A percentile compares a stretch with the other conserved stretches of the same genome.
Conservation (phyloP, 2,329 filamentous ascomycete species). For the Cladosporium velox region DNA sequence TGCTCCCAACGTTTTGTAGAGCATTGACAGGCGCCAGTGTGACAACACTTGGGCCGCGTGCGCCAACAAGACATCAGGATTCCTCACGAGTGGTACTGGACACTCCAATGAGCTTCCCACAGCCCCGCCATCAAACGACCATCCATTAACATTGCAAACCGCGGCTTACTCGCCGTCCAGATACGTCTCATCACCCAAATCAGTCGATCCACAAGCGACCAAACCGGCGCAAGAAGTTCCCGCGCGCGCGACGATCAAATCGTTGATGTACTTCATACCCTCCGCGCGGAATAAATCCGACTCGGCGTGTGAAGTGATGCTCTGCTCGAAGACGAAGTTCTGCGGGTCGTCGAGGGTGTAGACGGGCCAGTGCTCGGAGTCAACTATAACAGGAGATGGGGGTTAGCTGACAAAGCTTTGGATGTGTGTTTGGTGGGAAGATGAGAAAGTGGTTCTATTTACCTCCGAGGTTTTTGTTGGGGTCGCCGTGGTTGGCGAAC, state of each 20-base stretch:
- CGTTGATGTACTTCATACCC: conserved; percentile 47
- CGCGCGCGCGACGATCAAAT: conserved; percentile 29
- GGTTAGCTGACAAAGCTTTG: conserved; percentile 26
- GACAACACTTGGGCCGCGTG: no score
- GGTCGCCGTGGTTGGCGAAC: conserved; percentile 52
- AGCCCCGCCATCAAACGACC: no score
- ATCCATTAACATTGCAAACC: no score
- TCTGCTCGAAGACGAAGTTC: conserved; percentile 52
- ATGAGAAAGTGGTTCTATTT: neutral
- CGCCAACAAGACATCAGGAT: no score
- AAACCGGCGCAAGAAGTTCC: conserved; percentile 21
- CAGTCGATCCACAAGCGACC: neutral
- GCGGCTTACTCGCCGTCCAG: neutral
- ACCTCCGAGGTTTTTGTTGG: conserved; percentile 37
- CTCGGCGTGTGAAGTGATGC: conserved; percentile 42
- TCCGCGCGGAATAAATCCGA: conserved; percentile 47
- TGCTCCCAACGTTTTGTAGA: neutral
- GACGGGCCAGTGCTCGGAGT: conserved; percentile 41
- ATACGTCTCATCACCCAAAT: conserved; percentile 11
- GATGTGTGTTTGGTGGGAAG: conserved; percentile 18
- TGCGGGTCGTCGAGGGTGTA: conserved; percentile 41
- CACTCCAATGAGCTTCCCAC: no score
- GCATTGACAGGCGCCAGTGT: no score
- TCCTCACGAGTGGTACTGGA: no score
- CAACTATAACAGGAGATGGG: conserved; percentile 20